phyloP scores from a whole-genome alignment of 306 rosid species.

The Prunus mira region DNA sequence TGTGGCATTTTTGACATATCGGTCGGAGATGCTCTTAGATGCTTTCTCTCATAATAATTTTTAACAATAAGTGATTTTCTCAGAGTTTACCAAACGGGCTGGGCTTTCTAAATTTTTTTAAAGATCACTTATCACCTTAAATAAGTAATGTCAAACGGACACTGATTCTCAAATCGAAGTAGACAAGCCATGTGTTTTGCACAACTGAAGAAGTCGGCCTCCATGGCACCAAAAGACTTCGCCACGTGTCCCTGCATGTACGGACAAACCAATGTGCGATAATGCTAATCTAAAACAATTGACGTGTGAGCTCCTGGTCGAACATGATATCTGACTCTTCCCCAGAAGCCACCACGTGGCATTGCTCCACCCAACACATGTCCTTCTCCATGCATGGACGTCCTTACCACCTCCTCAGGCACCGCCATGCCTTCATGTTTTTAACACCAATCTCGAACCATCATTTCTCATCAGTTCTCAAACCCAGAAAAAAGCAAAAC shows the following conservation, averaged over 20 bases:
- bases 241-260: slow-evolving; percentile 22
- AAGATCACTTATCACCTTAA: too few species aligned
- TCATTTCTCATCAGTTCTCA: neutral
- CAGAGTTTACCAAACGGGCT: too few species aligned
- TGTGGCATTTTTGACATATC: too few species aligned
- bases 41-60: too few species aligned
- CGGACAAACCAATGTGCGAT: neutral
- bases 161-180: too few species aligned
- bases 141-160: too few species aligned
- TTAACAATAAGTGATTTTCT: too few species aligned
- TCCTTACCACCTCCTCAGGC: slow-evolving; percentile 26
- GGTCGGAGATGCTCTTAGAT: too few species aligned
- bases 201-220: neutral
- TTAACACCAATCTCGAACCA: neutral
- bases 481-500: neutral
- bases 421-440: slow-evolving; percentile 35
- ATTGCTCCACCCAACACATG: slow-evolving; percentile 24
- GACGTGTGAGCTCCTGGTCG: slow-evolving; percentile 11
- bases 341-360: slow-evolving; percentile 41
- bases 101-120: too few species aligned
- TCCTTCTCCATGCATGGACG: slow-evolving; percentile 44
- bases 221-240: neutral
- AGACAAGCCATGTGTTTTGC: neutral
- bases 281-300: neutral
- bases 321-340: slow-evolving; percentile 22